A percentile compares a stretch with the other conserved stretches of the same genome.
phyloP scores from a whole-genome alignment of 768 basidiomycete species.

The Fomitopsis serialis region DNA sequence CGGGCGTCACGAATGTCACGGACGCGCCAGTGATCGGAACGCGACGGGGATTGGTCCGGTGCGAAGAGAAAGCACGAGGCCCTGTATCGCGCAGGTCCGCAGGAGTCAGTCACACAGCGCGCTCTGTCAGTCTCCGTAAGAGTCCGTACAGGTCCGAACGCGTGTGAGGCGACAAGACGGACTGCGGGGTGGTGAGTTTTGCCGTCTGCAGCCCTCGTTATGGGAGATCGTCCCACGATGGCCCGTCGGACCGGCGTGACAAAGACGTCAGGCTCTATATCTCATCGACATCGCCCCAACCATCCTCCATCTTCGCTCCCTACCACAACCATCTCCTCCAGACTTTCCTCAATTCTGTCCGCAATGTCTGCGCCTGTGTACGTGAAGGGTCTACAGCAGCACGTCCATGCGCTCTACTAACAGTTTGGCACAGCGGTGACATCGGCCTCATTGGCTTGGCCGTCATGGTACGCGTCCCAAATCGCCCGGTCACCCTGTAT shows the following conservation, averaged over 20 bases:
- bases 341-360: conserved; percentile 27
- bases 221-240: conserved; percentile 16
- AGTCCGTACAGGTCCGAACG: no score
- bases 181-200: conserved; percentile 1
- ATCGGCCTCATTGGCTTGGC: conserved; percentile 98
- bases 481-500: conserved; percentile 2
- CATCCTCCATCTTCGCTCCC: conserved; percentile 12
- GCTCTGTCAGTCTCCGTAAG: not conserved
- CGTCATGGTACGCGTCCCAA: conserved; percentile 75
- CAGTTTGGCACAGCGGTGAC: conserved; percentile 63
- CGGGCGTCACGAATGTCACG: not conserved
- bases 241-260: conserved; percentile 20
- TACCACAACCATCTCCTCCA: conserved; percentile 24
- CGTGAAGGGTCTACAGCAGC: conserved; percentile 26
- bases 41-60: not conserved
- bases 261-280: conserved; percentile 22
- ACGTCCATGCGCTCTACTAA: conserved; percentile 6
- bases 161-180: not conserved
- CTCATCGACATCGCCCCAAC: conserved; percentile 24
- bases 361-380: conserved; percentile 45
- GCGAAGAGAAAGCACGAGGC: not conserved
- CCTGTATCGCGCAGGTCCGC: not conserved
- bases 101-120: not conserved
- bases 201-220: not conserved
- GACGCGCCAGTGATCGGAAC: not conserved